These are phyloP conservation scores for Gastrodia elata DNA, from an alignment of 106 monocot genomes.

Conservation along the genomic window DNA sequence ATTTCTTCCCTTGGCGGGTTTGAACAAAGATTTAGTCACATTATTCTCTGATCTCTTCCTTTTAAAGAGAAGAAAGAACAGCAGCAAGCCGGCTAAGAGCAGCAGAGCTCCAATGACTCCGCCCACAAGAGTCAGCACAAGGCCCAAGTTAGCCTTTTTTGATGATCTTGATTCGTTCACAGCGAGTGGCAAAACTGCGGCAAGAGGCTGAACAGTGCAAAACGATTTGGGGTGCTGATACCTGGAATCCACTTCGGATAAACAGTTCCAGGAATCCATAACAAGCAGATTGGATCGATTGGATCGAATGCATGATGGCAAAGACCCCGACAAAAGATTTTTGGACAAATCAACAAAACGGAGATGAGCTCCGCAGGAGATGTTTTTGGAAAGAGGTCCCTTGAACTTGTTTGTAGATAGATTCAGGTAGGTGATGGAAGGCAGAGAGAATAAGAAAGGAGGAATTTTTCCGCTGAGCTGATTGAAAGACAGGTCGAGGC, in stretches of 20 bases:
- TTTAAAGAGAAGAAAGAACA: slow-evolving; percentile 38
- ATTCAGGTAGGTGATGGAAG: slow-evolving; percentile 36
- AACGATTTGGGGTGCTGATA: slow-evolving; percentile 48
- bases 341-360: slow-evolving; percentile 50
- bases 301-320: slow-evolving; percentile 42
- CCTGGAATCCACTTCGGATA: slow-evolving; percentile 18
- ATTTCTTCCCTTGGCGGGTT: slow-evolving; percentile 7
- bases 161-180: slow-evolving; percentile 18
- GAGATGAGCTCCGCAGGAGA: slow-evolving; percentile 31
- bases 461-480: slow-evolving; percentile 44
- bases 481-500: slow-evolving; percentile 53
- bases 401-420: slow-evolving; percentile 43
- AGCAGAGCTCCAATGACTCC: slow-evolving; percentile 38
- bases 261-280: slow-evolving; percentile 62
- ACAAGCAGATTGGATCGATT: slow-evolving; percentile 31
- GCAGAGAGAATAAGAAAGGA: slow-evolving; percentile 44
- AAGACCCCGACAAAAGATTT: slow-evolving; percentile 52
- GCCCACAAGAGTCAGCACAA: slow-evolving; percentile 53
- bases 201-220: slow-evolving; percentile 56
- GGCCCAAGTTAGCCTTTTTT: slow-evolving; percentile 32
- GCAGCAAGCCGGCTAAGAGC: slow-evolving; percentile 32
- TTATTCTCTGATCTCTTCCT: slow-evolving; percentile 14
- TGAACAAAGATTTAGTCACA: slow-evolving; percentile 9
- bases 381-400: slow-evolving; percentile 32
- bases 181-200: slow-evolving; percentile 41